Percentiles rank a stretch among this genome's conserved stretches.
phyloP scores from a whole-genome alignment of 352 stramenopile species.

The Phytophthora tubulina region DNA sequence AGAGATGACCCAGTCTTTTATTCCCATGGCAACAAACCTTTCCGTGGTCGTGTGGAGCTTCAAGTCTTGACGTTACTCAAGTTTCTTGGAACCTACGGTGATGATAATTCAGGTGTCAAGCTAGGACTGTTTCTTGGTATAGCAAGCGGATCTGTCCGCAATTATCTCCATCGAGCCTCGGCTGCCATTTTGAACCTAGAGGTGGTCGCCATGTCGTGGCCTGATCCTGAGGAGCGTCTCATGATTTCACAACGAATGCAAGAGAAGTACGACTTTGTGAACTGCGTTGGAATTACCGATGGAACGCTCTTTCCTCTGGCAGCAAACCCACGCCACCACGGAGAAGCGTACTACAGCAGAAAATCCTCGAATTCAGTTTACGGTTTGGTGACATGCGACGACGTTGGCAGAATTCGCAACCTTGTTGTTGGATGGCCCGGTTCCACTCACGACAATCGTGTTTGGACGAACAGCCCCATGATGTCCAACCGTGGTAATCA shows the following conservation, averaged over 20 bases:
- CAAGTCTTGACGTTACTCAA: slow-evolving; percentile 41
- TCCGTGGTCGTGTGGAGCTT: slow-evolving; percentile 31
- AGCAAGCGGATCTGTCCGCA: slow-evolving; percentile 25
- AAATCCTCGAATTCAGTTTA: slow-evolving; percentile 35
- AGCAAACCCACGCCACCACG: slow-evolving; percentile 28
- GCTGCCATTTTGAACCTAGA: slow-evolving; percentile 10
- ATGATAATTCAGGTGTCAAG: slow-evolving; percentile 30
- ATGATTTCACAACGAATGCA: slow-evolving; percentile 22
- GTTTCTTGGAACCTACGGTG: slow-evolving; percentile 36
- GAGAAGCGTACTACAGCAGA: slow-evolving; percentile 38
- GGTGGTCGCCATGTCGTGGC: slow-evolving; percentile 1
- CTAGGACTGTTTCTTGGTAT: slow-evolving; percentile 40
- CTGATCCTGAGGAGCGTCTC: slow-evolving; percentile 12
- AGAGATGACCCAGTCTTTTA: slow-evolving; percentile 20
- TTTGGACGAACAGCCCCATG: slow-evolving; percentile 40
- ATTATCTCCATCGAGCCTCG: slow-evolving; percentile 32
- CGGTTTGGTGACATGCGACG: slow-evolving; percentile 28
- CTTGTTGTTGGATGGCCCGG: slow-evolving; percentile 35
- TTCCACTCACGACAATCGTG: slow-evolving; percentile 37
- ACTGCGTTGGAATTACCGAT: slow-evolving; percentile 37
- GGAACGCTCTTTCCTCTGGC: slow-evolving; percentile 37
- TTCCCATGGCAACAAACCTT: slow-evolving; percentile 7
- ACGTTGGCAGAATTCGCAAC: slow-evolving; percentile 27
- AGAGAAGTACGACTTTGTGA: slow-evolving; percentile 33
- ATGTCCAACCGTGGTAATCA: neutral